Evolutionary conservation across 371 early-diverging fungal species (phyloP).

Genomic region (Mortierella sp.): DNA sequence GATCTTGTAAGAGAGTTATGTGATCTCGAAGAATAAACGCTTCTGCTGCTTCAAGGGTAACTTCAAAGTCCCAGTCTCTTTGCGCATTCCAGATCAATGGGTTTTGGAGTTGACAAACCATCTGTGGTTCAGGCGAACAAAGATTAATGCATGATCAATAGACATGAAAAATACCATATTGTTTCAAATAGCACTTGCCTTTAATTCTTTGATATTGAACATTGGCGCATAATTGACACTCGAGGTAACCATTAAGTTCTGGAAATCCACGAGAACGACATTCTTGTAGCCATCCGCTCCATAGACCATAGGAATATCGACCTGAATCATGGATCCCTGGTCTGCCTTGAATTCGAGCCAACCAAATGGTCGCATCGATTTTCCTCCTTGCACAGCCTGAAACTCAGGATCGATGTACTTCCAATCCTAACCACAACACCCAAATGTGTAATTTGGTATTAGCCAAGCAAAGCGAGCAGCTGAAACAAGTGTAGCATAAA

Average conservation of each 20-base stretch:
- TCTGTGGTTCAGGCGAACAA: slow-evolving; percentile 41
- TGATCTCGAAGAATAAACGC: slow-evolving; percentile 86
- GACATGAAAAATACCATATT: not conserved
- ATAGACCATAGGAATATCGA: slow-evolving; percentile 73
- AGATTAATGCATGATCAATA: not conserved
- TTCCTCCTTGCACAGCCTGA: slow-evolving; percentile 39
- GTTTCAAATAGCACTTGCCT: slow-evolving; percentile 56
- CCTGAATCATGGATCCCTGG: slow-evolving; percentile 65
- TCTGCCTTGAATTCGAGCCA: slow-evolving; percentile 83
- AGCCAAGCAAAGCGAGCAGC: too few species aligned
- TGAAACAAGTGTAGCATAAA: not conserved
- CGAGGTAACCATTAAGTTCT: slow-evolving; percentile 66
- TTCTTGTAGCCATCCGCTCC: slow-evolving; percentile 69
- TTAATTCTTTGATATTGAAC: slow-evolving; percentile 62
- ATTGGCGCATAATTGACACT: slow-evolving; percentile 82
- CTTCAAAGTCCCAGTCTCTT: slow-evolving; percentile 74
- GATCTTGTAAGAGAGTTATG: slow-evolving; percentile 82
- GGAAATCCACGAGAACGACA: slow-evolving; percentile 63
- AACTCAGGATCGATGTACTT: slow-evolving; percentile 67
- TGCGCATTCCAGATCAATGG: slow-evolving; percentile 87
- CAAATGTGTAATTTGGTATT: not conserved
- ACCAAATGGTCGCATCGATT: slow-evolving; percentile 75
- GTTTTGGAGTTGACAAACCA: slow-evolving; percentile 69
- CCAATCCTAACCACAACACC: slow-evolving; percentile 71
- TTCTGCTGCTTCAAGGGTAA: slow-evolving; percentile 58